These are phyloP conservation scores for Hygrocybe coccinea DNA, from an alignment of 768 basidiomycete genomes.

Conservation along the genomic window DNA sequence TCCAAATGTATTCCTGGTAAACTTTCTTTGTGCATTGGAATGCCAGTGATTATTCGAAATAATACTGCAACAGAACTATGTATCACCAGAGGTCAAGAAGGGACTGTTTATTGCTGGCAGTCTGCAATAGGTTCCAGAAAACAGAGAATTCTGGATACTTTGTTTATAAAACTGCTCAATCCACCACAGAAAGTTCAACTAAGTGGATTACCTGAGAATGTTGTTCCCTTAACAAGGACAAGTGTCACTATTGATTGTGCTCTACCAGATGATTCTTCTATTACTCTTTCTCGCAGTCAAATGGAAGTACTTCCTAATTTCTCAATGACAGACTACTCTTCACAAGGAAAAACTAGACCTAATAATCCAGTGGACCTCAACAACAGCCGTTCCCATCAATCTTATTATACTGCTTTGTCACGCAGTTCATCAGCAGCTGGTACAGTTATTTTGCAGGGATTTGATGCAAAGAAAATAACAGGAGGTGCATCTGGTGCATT, in stretches of 20 bases:
- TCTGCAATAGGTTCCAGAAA: constrained; percentile 7
- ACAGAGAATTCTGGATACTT: constrained; percentile 19
- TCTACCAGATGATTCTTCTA: constrained; percentile 12
- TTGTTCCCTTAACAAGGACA: constrained; percentile 21
- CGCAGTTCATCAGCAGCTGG: constrained; percentile 17
- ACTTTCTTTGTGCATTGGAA: no score
- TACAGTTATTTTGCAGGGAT: constrained; percentile 30
- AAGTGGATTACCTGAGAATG: constrained; percentile 26
- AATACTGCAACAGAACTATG: constrained; percentile 32
- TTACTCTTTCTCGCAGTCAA: constrained; percentile 21
- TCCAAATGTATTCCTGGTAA: no score
- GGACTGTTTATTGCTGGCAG: constrained; percentile 24
- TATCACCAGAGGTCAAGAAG: constrained; percentile 35
- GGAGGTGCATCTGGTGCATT: constrained; percentile 22
- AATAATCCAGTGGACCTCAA: constrained; percentile 25
- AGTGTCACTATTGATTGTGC: constrained; percentile 6
- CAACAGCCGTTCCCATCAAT: constrained; percentile 20
- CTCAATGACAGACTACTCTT: constrained; percentile 33
- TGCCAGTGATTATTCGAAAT: constrained; percentile 29
- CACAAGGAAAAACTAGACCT: constrained; percentile 29
- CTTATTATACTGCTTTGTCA: constrained; percentile 31
- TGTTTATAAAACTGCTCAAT: constrained; percentile 27
- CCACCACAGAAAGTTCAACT: constrained; percentile 22
- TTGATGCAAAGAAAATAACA: constrained; percentile 6
- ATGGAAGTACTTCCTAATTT: constrained; percentile 10